phyloP scores from a whole-genome alignment of 345 rosid genomes.

The Populus tremula region DNA sequence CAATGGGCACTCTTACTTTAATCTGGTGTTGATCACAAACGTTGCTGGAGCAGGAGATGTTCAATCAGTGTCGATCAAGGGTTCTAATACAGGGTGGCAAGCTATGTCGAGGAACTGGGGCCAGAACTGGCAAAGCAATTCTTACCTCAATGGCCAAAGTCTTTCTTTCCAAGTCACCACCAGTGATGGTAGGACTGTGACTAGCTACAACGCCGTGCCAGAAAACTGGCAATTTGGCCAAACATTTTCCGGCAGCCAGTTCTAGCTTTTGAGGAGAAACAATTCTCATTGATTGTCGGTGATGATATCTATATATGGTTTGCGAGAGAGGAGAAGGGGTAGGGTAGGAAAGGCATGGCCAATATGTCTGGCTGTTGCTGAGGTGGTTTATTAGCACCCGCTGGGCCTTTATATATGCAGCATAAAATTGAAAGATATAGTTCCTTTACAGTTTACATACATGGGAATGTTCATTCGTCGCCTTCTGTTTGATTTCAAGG shows the following conservation, averaged over 20 bases:
- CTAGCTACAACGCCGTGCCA: conserved; percentile 60
- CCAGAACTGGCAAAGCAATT: conserved; percentile 97
- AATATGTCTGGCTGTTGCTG: conserved; percentile 51
- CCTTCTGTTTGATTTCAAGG: neutral
- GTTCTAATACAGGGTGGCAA: conserved; percentile 87
- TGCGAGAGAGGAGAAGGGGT: conserved; percentile 14
- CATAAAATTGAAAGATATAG: neutral
- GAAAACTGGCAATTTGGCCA: conserved; percentile 84
- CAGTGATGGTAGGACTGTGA: conserved; percentile 74
- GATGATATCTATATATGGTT: conserved; percentile 22
- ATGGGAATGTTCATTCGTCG: neutral
- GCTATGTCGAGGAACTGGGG: conserved; percentile 97
- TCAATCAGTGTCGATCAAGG: conserved; percentile 74
- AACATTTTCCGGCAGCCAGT: conserved; percentile 71
- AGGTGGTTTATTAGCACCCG: conserved; percentile 79
- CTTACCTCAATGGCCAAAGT: conserved; percentile 71
- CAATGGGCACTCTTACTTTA: conserved; percentile 96
- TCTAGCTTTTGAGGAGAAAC: conserved; percentile 23
- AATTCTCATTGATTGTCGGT: neutral
- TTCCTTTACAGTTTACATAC: neutral
- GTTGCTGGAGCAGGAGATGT: conserved; percentile 92
- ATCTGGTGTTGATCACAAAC: conserved; percentile 73
- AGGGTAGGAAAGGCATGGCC: conserved; percentile 19
- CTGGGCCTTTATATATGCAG: conserved; percentile 30
- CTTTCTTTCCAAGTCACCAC: conserved; percentile 89